phyloP scores from a whole-genome alignment of 2,329 filamentous ascomycete genomes.

The Phialophora expanda region DNA sequence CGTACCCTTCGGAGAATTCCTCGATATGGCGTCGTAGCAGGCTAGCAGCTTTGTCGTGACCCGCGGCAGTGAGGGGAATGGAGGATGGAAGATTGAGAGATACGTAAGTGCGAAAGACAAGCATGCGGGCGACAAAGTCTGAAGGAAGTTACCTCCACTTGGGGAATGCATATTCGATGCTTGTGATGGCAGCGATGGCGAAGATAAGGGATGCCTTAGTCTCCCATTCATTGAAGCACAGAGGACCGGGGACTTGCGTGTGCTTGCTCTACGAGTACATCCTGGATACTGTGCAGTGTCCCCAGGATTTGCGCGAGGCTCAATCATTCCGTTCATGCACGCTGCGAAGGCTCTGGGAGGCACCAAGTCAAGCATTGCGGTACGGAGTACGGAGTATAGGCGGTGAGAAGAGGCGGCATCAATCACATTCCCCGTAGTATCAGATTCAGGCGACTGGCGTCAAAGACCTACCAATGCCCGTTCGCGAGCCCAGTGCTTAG shows the following conservation, averaged over 20 bases:
- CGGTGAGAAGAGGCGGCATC: constrained; percentile 1
- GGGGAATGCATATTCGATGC: background rate
- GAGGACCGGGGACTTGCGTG: no score
- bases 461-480: constrained; percentile 2
- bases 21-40: constrained; percentile 1
- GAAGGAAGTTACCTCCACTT: background rate
- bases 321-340: background rate
- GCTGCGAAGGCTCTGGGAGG: background rate
- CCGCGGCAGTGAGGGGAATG: background rate
- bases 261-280: background rate
- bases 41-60: background rate
- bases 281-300: background rate
- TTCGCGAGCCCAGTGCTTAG: constrained; percentile 10
- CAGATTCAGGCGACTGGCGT: constrained; percentile 11
- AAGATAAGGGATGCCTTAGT: background rate
- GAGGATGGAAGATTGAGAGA: background rate
- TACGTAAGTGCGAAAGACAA: constrained; percentile 4
- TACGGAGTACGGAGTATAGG: background rate
- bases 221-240: background rate
- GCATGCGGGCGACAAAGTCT: background rate
- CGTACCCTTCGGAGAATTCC: constrained; percentile 9
- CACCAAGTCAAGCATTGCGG: background rate
- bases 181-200: background rate
- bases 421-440: background rate
- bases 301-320: background rate